These are phyloP conservation scores for Eucalyptus coolabah DNA, from an alignment of 345 rosid genomes.

Conservation along the genomic window DNA sequence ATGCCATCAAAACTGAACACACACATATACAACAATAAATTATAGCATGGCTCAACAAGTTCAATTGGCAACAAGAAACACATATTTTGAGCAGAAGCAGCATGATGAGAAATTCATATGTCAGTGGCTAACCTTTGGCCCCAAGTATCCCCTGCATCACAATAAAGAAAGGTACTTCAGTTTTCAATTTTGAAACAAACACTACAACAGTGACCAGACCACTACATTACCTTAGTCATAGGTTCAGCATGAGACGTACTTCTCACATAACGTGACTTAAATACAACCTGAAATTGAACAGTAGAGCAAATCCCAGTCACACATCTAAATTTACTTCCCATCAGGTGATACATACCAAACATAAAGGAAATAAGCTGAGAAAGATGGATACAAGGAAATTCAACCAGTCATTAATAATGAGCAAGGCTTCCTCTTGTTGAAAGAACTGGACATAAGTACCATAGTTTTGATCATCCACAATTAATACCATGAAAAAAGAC, in stretches of 20 bases:
- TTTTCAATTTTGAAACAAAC: background rate
- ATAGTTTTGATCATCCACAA: background rate
- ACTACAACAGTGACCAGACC: background rate
- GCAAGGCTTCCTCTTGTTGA: background rate
- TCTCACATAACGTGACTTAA: background rate
- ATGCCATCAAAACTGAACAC: background rate
- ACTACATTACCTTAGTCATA: background rate
- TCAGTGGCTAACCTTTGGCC: conserved; percentile 35
- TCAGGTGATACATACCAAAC: background rate
- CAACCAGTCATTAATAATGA: background rate
- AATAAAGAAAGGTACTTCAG: conserved; percentile 9
- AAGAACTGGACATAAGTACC: background rate
- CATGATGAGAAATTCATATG: background rate
- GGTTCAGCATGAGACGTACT: background rate
- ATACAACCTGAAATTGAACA: background rate
- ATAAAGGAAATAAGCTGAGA: background rate
- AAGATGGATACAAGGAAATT: background rate
- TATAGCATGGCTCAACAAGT: background rate
- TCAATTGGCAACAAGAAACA: background rate
- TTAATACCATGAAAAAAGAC: background rate
- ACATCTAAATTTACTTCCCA: background rate
- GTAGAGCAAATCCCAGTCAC: background rate
- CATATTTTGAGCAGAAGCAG: background rate
- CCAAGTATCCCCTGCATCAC: conserved; percentile 33
- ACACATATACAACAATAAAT: background rate